These are phyloP conservation scores for Rhizopogon vinicolor DNA, from an alignment of 768 basidiomycete species.

Conservation along the genomic window DNA sequence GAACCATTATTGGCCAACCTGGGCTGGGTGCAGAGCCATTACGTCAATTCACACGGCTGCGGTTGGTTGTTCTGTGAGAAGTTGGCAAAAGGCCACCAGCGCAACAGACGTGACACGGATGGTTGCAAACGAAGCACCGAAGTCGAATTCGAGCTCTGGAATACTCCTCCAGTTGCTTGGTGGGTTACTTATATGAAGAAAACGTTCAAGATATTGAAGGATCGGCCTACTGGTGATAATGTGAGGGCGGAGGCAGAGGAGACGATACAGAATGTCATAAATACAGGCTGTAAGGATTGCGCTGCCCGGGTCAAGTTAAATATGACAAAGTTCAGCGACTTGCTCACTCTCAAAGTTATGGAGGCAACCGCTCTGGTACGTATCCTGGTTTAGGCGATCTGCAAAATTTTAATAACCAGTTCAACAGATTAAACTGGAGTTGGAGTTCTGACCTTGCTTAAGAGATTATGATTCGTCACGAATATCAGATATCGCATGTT, in stretches of 20 bases:
- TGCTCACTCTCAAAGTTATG: slow-evolving; percentile 8
- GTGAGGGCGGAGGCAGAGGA: neutral
- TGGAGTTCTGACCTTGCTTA: neutral
- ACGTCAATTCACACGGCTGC: neutral
- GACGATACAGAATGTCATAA: neutral
- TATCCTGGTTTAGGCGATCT: too few species aligned
- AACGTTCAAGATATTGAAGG: neutral
- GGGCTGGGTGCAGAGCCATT: neutral
- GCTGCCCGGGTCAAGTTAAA: slow-evolving; percentile 1
- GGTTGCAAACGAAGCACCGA: neutral
- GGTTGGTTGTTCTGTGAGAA: neutral
- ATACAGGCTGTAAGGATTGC: slow-evolving; percentile 1
- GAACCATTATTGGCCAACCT: neutral
- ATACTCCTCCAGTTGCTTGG: neutral
- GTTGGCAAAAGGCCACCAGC: too few species aligned
- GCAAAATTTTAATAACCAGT: neutral
- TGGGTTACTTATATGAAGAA: slow-evolving; percentile 7
- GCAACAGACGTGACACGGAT: too few species aligned
- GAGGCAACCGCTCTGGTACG: slow-evolving; percentile 11
- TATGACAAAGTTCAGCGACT: slow-evolving; percentile 10
- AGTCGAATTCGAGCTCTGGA: neutral
- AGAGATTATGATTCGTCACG: too few species aligned
- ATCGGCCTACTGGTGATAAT: neutral
- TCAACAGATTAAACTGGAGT: neutral
- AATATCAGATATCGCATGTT: too few species aligned